A percentile compares a stretch with the other conserved stretches of the same genome.
Evolutionary conservation across 1,284 basidiomycete genomes (phyloP).

Genomic region (Agroathelia rolfsii): DNA sequence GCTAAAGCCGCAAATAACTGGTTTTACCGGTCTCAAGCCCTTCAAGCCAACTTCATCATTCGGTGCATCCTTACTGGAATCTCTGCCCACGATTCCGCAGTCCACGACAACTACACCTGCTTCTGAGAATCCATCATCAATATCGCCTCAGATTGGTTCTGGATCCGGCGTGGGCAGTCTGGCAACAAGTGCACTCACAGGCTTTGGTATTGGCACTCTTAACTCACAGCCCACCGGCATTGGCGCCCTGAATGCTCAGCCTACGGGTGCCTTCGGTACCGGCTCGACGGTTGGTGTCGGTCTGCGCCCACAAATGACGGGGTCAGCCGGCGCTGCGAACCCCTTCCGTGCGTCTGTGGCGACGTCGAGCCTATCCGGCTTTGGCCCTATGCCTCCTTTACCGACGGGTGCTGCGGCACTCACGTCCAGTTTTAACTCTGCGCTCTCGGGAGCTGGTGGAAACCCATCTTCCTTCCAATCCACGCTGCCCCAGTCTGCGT

Average conservation of each 20-base stretch:
- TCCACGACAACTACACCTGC: constrained; percentile 43
- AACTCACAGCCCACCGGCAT: constrained; percentile 9
- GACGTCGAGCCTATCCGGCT: constrained; percentile 12
- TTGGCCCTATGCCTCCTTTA: too few relatives aligned
- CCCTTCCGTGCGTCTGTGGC: constrained; percentile 68
- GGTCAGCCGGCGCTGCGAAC: constrained; percentile 47
- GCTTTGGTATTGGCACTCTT: too few relatives aligned
- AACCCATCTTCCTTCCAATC: too few relatives aligned
- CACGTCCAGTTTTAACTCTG: too few relatives aligned
- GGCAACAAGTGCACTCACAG: too few relatives aligned
- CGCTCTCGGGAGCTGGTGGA: too few relatives aligned
- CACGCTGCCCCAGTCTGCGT: too few relatives aligned
- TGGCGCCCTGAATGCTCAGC: constrained; percentile 20
- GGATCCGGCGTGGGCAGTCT: constrained; percentile 2
- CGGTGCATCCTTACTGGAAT: constrained; percentile 72
- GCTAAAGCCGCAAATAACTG: constrained; percentile 71
- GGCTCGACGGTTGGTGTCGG: constrained; percentile 43
- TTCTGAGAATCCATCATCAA: constrained; percentile 10
- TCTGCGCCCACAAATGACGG: constrained; percentile 65
- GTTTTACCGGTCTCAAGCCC: constrained; percentile 73
- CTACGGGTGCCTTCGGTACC: constrained; percentile 21
- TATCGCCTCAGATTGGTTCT: constrained; percentile 9
- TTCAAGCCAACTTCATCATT: constrained; percentile 91
- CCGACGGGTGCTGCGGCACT: too few relatives aligned
- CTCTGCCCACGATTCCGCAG: constrained; percentile 63